Evolutionary conservation across 148 eudicot genomes (phyloP), one percentile per base, ranked within the genome.

Genomic region (Nepenthes mirabilis): DNA sequence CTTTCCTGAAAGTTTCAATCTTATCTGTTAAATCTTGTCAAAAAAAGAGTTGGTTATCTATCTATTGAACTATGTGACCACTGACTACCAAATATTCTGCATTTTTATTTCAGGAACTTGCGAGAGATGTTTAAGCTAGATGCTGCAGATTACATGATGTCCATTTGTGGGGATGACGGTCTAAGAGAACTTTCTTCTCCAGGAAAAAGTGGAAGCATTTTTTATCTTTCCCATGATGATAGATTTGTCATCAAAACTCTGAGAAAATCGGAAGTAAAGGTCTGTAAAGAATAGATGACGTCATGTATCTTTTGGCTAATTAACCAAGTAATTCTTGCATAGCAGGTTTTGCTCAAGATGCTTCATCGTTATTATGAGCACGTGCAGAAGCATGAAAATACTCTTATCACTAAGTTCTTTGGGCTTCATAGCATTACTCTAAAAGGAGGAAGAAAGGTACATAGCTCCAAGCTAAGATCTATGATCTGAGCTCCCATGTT

Each of bases 61-160:
- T 23, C 23, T 23, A 23, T 23, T 23, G 23, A 23, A 23, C 23
- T 23, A 23, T 23, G 23, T 23, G 23, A 23, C 23, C 23, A 23
- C 23, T 23, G 23, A 23, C 23, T 23, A 45, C 48, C 48, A 45
- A 45, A 5, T 5, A 5, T 45, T 45, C 11, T 34, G 60, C 50
- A 43, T 43, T 14, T 65, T 37, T 70, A 34, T 79, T 49, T 49
- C 52, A 91, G 99, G 91, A 86, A 93, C 66, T 59, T 93, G 83
- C 82, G 97, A 77, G 99, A 86, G 78, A 56, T 93, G 91, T 93
- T 93, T 78, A 89, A 84, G 91, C 69, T 93, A 49, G 82, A 86
- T 76, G 89, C 99, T 72, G 91, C 99, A 52, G 99, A 94, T 49
- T 94, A 89, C 75, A 94, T 94, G 99, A 89, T 94, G 97, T 94